A percentile compares a stretch with the other conserved stretches of the same genome.
phyloP scores from a whole-genome alignment of 805 yeast species.

The Yarrowia bubula region DNA sequence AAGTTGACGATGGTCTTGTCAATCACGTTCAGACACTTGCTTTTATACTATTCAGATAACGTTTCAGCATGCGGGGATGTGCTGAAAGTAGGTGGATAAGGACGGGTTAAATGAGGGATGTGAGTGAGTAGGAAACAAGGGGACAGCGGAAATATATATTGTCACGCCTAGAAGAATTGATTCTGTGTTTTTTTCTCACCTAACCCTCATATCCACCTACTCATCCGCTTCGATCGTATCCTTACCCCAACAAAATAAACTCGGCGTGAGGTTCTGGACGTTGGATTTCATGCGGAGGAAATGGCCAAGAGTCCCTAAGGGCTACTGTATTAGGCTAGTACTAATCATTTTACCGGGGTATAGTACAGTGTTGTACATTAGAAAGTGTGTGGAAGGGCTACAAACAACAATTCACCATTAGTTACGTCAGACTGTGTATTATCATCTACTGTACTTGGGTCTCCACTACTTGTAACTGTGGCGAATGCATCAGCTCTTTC shows the following conservation, averaged over 20 bases:
- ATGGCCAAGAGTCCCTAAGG: neutral
- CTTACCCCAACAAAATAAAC: neutral
- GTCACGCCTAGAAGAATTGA: neutral
- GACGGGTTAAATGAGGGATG: neutral
- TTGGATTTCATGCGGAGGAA: neutral
- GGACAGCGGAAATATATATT: neutral
- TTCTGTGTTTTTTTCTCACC: no score
- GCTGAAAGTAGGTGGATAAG: neutral
- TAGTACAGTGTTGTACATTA: no score
- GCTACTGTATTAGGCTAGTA: no score
- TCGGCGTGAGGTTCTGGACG: neutral
- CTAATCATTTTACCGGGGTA: no score
- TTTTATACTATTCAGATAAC: conserved; percentile 2
- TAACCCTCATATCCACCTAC: no score
- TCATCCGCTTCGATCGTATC: neutral
- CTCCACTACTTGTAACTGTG: no score
- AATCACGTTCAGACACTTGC: conserved; percentile 14
- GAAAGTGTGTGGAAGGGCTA: no score
- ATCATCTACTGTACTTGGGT: no score
- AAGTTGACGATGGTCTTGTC: neutral
- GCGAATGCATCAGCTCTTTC: no score
- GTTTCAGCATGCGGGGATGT: neutral
- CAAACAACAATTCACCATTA: no score
- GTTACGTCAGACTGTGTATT: no score
- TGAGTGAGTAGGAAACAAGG: neutral